Conservation (phyloP, 1,139 yeast genomes). For the Magnusiomyces magnusii region DNA sequence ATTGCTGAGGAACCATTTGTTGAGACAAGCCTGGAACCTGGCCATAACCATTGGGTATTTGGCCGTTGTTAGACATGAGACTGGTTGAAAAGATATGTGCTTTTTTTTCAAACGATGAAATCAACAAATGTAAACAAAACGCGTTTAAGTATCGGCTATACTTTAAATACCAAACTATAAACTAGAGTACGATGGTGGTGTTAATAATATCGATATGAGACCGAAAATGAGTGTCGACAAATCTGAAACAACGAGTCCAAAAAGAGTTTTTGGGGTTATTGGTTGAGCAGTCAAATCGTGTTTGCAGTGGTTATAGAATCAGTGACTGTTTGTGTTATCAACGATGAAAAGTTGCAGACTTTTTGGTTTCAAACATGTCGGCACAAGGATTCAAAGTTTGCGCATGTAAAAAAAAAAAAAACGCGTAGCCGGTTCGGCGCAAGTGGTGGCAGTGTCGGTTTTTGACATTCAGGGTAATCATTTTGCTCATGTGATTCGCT, state of each 20-base stretch:
- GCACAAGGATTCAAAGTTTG: not conserved
- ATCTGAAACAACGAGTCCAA: too few relatives aligned
- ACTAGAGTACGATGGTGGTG: too few relatives aligned
- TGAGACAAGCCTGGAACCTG: conserved; percentile 7
- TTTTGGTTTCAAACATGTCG: not conserved
- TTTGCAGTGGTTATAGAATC: too few relatives aligned
- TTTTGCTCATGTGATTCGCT: not conserved
- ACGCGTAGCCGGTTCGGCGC: not conserved
- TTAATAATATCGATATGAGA: too few relatives aligned
- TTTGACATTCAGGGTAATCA: not conserved
- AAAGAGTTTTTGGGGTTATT: too few relatives aligned
- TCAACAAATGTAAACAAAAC: not conserved
- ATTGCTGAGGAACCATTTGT: not conserved
- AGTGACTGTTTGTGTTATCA: too few relatives aligned
- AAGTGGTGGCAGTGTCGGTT: not conserved
- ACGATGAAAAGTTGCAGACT: not conserved
- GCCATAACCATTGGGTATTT: not conserved
- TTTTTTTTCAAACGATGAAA: not conserved
- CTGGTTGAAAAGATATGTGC: not conserved
- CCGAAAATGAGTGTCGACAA: too few relatives aligned
- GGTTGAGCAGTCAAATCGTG: too few relatives aligned
- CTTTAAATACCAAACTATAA: too few relatives aligned
- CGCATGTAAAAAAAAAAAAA: too few relatives aligned
- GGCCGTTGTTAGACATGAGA: not conserved
- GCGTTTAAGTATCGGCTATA: not conserved